phyloP scores from a whole-genome alignment of 495 filamentous ascomycete genomes.

The Xylona heveae region DNA sequence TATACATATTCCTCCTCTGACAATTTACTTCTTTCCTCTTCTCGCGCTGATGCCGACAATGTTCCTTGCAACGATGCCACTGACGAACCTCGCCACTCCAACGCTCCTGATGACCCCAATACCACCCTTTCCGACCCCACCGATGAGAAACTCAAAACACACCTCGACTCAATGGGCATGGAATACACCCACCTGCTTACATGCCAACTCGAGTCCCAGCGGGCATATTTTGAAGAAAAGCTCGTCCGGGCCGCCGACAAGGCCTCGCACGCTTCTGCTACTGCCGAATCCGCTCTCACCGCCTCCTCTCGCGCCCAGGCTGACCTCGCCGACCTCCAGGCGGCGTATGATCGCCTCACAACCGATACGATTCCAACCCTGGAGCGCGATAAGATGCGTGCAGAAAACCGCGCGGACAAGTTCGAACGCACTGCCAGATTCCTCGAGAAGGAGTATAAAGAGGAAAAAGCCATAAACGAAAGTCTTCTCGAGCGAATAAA shows the following conservation, averaged over 20 bases:
- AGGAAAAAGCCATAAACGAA: constrained; percentile 71
- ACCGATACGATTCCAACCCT: constrained; percentile 38
- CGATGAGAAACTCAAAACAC: constrained; percentile 76
- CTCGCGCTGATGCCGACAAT: constrained; percentile 34
- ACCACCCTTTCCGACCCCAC: too few species aligned
- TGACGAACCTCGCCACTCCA: too few species aligned
- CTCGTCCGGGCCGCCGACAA: constrained; percentile 84
- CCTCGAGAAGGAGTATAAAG: constrained; percentile 56
- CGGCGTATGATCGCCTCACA: constrained; percentile 30
- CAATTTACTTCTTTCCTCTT: too few species aligned
- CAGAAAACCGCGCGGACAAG: constrained; percentile 43
- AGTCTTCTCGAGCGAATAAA: constrained; percentile 58
- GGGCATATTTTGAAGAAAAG: constrained; percentile 85
- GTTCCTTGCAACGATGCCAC: too few species aligned
- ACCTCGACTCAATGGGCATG: constrained; percentile 74
- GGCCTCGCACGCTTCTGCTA: constrained; percentile 45
- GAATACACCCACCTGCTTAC: constrained; percentile 91
- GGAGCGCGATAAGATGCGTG: constrained; percentile 47
- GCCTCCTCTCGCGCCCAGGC: constrained; percentile 28
- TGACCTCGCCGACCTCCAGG: constrained; percentile 29
- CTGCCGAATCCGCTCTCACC: constrained; percentile 37
- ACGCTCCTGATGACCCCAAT: too few species aligned
- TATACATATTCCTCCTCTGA: too few species aligned
- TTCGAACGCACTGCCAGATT: constrained; percentile 53
- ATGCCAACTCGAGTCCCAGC: constrained; percentile 75